Evolutionary conservation across 1,284 basidiomycete genomes (phyloP), one percentile per base, ranked within the genome.

Genomic region (Fomitopsis betulina): DNA sequence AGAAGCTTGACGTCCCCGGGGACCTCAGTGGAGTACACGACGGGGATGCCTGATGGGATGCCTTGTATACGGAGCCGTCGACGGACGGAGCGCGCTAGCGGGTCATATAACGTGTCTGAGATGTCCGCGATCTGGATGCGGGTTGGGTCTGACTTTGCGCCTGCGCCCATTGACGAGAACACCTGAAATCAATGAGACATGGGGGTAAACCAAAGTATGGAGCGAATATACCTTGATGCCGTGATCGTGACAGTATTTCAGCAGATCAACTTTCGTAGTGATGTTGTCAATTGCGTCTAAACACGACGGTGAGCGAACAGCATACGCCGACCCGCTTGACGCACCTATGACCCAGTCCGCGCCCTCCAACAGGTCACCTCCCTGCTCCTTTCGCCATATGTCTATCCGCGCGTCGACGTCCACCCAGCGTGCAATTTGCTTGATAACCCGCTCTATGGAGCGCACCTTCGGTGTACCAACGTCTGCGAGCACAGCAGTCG

Each of bases 91-190:
- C 96, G 87, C 15, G 96, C 96, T 6, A 99, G 83, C 1, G 96
- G 96, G 70, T 99, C 97, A 70, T 99, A 97, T 53, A 93, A 84
- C 0, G 97, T 99, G 60, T 81, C 81, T 2, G 94, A 94, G 64
- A 99, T 94, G 72, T 98, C 96, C 58, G 89, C 89, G 60, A 99
- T 97, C 73, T 98, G 96, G 27, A 99, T 84, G 33, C 95, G 84
- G 5, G 95, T 97, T 0, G 97, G 95, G 71, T 99, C 97, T 60
- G 83, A 84, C 76, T 99, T 99, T 7, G 96, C 93, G n/a, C 96
- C 91, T 1, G 96, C 94, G 43, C 97, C 97, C 94, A 99, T 97
- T 19, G 94, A 94, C 1, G 95, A 93, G 73, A 99, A 97, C 19
- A 97, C 90, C 87, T 90, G 61, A 12, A 15, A 9, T 25, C 9